These are phyloP conservation scores for cucumber (Cucumis sativus) DNA, from an alignment of 306 rosid species.

Conservation along the genomic window Cucumber_9930_V3 NC_026659.2:27094001-27094500, in stretches of 20 bases:
- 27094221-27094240: conserved; percentile 90
- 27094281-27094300: conserved; percentile 69
- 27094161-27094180: too few species aligned
- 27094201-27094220: background rate
- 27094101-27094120: too few species aligned
- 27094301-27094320: conserved; percentile 72
- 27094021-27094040: too few species aligned
- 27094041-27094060: too few species aligned
- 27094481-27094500: conserved; percentile 43
- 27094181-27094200: too few species aligned
- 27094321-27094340: conserved; percentile 54
- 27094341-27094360: conserved; percentile 48
- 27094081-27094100: too few species aligned
- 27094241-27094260: conserved; percentile 70
- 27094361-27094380: conserved; percentile 13
- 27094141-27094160: too few species aligned
- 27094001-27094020: too few species aligned
- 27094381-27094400: too few species aligned
- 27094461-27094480: conserved; percentile 74
- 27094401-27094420: conserved; percentile 54
- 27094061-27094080: too few species aligned
- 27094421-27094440: conserved; percentile 85
- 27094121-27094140: too few species aligned
- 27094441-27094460: conserved; percentile 67
- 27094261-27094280: conserved; percentile 82